Conservation (phyloP, 805 yeast genomes). For the Hanseniaspora clermontiae region DNA sequence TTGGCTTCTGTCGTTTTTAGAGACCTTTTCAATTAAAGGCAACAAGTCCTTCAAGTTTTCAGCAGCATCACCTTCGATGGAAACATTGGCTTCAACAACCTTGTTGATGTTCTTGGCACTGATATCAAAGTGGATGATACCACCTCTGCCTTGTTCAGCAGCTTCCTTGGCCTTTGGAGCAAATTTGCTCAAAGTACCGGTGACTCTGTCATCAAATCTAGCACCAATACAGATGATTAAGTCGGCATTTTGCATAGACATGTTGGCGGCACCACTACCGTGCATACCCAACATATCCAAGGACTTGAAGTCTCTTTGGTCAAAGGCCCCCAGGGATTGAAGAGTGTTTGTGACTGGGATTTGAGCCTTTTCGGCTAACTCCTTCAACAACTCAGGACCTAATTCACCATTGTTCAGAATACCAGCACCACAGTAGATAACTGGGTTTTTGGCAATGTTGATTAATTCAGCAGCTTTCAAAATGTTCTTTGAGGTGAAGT, state of each 20-base stretch:
- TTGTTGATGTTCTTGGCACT: constrained; percentile 94
- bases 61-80: constrained; percentile 92
- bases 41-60: constrained; percentile 58
- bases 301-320: constrained; percentile 81
- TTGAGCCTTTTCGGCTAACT: constrained; percentile 76
- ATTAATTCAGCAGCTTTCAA: constrained; percentile 64
- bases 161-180: constrained; percentile 92
- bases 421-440: constrained; percentile 89
- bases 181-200: constrained; percentile 70
- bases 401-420: constrained; percentile 57
- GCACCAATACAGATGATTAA: constrained; percentile 90
- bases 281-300: constrained; percentile 98
- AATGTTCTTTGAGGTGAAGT: constrained; percentile 62
- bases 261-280: constrained; percentile 88
- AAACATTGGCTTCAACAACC: constrained; percentile 91
- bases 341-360: constrained; percentile 95
- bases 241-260: constrained; percentile 89
- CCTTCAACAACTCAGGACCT: constrained; percentile 68
- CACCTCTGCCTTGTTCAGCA: constrained; percentile 79
- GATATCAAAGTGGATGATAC: constrained; percentile 92
- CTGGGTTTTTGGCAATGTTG: constrained; percentile 74
- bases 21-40: constrained; percentile 54
- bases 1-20: constrained; percentile 43
- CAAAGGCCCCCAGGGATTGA: constrained; percentile 89
- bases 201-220: constrained; percentile 96